Conservation (phyloP, 2,329 filamentous ascomycete genomes). For the Tympanopsis confertula region DNA sequence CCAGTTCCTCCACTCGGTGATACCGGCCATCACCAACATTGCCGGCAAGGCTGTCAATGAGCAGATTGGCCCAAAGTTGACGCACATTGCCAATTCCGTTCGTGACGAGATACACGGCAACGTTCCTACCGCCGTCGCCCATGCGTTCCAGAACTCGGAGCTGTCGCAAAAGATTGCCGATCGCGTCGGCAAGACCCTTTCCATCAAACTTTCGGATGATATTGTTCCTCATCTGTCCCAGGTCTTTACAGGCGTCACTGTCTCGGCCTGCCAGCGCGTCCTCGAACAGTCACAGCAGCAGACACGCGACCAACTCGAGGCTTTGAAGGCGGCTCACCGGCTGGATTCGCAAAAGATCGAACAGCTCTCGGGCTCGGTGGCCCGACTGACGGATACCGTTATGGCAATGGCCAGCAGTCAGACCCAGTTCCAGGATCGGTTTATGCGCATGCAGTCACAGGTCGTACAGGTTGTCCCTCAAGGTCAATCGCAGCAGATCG, state of each 20-base stretch:
- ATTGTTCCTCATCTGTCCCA: conserved; percentile 24
- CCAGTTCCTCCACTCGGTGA: conserved; percentile 63
- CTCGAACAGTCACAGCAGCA: conserved; percentile 57
- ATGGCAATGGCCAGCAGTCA: conserved; percentile 60
- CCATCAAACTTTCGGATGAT: conserved; percentile 38
- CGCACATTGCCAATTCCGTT: conserved; percentile 51
- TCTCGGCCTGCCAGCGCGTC: conserved; percentile 56
- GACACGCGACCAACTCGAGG: conserved; percentile 12
- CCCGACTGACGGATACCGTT: conserved; percentile 56
- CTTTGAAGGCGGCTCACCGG: conserved; percentile 7
- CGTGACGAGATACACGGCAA: conserved; percentile 62
- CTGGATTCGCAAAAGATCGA: conserved; percentile 50
- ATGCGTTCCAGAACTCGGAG: conserved; percentile 63
- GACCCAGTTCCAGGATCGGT: conserved; percentile 37
- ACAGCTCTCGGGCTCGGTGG: conserved; percentile 57
- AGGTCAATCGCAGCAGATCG: conserved; percentile 5
- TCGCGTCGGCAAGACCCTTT: conserved; percentile 47
- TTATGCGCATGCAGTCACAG: conserved; percentile 10
- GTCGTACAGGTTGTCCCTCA: conserved; percentile 10
- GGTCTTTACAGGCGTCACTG: conserved; percentile 51
- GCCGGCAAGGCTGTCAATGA: conserved; percentile 60
- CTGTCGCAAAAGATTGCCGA: conserved; percentile 64
- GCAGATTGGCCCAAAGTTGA: conserved; percentile 58
- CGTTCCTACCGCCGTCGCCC: conserved; percentile 55
- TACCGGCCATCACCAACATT: conserved; percentile 62